Evolutionary conservation across 805 yeast species (phyloP).

Genomic region (Blastobotrys mokoenaii): DNA sequence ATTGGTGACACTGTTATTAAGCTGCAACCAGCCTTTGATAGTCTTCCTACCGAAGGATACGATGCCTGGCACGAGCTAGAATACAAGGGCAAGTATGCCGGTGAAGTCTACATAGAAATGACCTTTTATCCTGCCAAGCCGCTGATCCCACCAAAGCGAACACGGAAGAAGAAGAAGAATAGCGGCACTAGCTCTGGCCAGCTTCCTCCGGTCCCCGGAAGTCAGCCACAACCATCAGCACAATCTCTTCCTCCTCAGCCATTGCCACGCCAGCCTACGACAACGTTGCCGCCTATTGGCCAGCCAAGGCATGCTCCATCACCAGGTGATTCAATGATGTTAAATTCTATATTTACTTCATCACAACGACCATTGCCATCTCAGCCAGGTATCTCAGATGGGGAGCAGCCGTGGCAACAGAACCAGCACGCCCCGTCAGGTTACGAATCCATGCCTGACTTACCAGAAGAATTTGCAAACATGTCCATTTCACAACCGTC

Average conservation of each 20-base stretch:
- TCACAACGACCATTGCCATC: background rate
- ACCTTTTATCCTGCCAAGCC: constrained; percentile 64
- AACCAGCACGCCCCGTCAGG: background rate
- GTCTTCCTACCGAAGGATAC: constrained; percentile 62
- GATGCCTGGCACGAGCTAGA: constrained; percentile 77
- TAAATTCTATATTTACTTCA: background rate
- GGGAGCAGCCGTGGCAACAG: constrained; percentile 1
- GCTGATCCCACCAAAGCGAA: constrained; percentile 15
- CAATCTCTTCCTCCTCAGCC: too few species aligned
- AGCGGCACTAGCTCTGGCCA: background rate
- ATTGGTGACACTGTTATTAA: constrained; percentile 79
- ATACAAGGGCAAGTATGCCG: constrained; percentile 69
- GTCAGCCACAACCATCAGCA: background rate
- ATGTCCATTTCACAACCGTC: background rate
- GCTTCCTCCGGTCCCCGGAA: background rate
- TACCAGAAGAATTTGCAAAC: background rate
- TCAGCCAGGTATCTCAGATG: constrained; percentile 1
- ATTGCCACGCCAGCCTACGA: too few species aligned
- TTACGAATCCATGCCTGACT: background rate
- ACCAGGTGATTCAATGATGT: too few species aligned
- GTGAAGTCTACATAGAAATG: constrained; percentile 82
- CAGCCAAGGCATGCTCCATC: too few species aligned
- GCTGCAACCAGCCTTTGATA: constrained; percentile 60
- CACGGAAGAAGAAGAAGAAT: background rate
- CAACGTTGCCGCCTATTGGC: too few species aligned